Conservation (phyloP, 495 filamentous ascomycete genomes). For the Aspergillus sclerotiicarbonarius region DNA sequence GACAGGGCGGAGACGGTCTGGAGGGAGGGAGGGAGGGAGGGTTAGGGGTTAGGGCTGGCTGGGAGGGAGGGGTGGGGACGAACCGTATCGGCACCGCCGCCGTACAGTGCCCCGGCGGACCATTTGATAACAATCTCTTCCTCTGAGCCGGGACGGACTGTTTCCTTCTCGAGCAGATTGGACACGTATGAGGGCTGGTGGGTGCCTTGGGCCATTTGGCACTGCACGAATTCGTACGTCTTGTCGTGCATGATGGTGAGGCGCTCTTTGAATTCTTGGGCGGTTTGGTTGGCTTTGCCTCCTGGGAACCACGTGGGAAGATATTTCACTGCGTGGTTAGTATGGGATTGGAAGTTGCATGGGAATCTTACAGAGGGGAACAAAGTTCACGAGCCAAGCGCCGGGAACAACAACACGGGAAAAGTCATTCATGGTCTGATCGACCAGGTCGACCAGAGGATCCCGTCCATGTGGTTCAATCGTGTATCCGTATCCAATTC, state of each 20-base stretch:
- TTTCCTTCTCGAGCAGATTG: constrained; percentile 26
- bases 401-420: constrained; percentile 35
- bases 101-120: constrained; percentile 46
- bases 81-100: constrained; percentile 56
- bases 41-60: background rate
- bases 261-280: constrained; percentile 30
- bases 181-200: constrained; percentile 40
- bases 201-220: constrained; percentile 35
- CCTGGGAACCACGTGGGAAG: constrained; percentile 52
- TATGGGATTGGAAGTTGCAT: background rate
- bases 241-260: constrained; percentile 26
- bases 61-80: background rate
- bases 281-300: constrained; percentile 44
- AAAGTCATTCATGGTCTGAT: constrained; percentile 38
- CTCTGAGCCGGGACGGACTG: constrained; percentile 16
- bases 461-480: constrained; percentile 37
- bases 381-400: constrained; percentile 40
- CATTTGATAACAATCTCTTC: constrained; percentile 36
- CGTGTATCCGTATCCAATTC: constrained; percentile 47
- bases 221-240: constrained; percentile 44
- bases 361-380: constrained; percentile 20
- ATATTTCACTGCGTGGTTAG: constrained; percentile 29
- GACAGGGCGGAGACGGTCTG: constrained; percentile 36
- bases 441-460: constrained; percentile 38
- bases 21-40: too few relatives aligned